Conservation (phyloP, 306 rosid genomes). For the Acacia acuminata region DNA sequence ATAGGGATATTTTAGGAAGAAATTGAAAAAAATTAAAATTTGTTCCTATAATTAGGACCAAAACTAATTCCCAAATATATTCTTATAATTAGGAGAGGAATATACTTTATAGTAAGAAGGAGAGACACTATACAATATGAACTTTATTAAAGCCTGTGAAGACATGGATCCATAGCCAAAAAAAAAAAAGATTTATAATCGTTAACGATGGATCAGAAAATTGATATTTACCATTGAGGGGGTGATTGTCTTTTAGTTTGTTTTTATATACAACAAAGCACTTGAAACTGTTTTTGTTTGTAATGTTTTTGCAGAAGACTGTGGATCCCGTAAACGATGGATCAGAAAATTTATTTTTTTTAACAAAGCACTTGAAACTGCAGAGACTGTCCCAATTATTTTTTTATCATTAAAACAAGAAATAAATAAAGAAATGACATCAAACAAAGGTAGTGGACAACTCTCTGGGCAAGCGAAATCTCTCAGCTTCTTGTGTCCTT, state of each 20-base stretch:
- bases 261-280: background rate
- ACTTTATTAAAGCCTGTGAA: background rate
- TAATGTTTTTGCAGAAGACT: no score
- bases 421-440: background rate
- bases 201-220: background rate
- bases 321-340: no score
- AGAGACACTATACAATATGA: no score
- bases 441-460: slow-evolving; percentile 4
- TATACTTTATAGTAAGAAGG: no score
- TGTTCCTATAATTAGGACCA: no score
- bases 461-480: slow-evolving; percentile 23
- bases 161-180: background rate
- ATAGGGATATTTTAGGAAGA: no score
- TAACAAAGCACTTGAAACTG: background rate
- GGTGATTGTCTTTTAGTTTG: no score
- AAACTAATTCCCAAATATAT: no score
- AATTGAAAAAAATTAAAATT: no score
- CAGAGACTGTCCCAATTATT: background rate
- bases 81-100: no score
- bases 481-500: background rate
- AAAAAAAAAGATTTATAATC: background rate
- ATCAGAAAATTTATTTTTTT: no score
- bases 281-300: no score
- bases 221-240: background rate
- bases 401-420: background rate